Evolutionary conservation across 305 asterid species (phyloP).

Genomic region (Nicotiana rustica): DNA sequence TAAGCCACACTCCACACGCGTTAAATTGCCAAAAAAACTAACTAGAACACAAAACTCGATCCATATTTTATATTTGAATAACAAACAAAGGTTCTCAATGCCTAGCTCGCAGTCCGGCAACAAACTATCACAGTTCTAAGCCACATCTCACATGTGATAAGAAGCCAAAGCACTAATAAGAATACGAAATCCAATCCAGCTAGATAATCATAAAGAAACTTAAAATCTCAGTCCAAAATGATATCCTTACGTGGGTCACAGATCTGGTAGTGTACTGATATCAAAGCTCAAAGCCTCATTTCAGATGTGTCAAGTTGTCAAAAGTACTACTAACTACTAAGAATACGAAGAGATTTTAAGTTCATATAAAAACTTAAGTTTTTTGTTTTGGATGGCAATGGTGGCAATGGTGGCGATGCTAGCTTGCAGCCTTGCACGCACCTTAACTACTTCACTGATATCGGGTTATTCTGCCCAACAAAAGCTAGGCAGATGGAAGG

Average conservation of each 20-base stretch:
- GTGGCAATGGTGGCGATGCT: no score
- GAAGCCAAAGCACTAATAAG: not conserved
- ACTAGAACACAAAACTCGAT: not conserved
- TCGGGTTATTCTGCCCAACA: no score
- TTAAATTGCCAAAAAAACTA: not conserved
- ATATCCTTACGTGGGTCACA: not conserved
- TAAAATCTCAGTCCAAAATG: not conserved
- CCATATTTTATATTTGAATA: no score
- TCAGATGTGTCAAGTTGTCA: not conserved
- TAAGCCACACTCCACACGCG: conserved; percentile 11
- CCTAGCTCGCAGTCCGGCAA: not conserved
- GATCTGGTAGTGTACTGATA: not conserved
- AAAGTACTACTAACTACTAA: not conserved
- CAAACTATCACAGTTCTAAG: not conserved
- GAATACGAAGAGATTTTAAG: not conserved
- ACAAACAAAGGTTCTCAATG: no score
- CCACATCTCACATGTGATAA: not conserved
- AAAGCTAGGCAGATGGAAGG: no score
- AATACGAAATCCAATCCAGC: not conserved
- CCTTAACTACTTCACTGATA: no score
- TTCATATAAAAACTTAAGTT: conserved; percentile 9
- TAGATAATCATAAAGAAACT: not conserved
- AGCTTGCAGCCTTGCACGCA: no score
- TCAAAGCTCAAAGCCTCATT: not conserved
- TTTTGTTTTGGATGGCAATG: no score